Base-by-base conservation (phyloP, 1,139 yeast species). In the Protomyces inundatus region DNA sequence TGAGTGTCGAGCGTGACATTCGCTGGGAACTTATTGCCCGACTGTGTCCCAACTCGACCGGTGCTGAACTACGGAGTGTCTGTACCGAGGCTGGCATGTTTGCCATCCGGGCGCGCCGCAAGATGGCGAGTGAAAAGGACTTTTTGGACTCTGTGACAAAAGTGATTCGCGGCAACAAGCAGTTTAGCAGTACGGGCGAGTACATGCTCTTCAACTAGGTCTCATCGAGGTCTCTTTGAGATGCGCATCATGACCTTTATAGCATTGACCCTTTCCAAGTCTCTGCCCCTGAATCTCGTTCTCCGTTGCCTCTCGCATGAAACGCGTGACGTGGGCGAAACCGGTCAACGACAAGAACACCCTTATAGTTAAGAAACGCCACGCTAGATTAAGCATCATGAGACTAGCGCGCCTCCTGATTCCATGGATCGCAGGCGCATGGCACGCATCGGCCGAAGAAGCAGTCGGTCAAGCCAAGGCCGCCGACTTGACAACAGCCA, bases 41-140 rank as follows among this genome's bases (percentile, higher is more conserved):
- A 74, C 81, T 93, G 73, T 93, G 98, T 79, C 98, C 98, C 68
- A 93, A 93, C 76, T 88, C 96, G 16, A 93, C 98, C 0, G 99
- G 99, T 77, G 99, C 98, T 7, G 98, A 93, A 78, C 82, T 93
- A 72, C 85, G 97, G 74, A 88, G 96, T 10, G 97, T 91, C 34
- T 90, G 98, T 77, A 91, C 97, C 1, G 97, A 91, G 77, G 97
- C 97, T 4, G 99, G 98, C 71, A 93, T 93, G 98, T 93, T 90
- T 81, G 98, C 98, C 61, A 93, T 93, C 67, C 85, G 99, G 73
- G 97, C 98, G 16, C 85, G 98, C 77, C 84, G 98, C 80, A 93
- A 93, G 81, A 97, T 93, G 64, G 98, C 98, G 51, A 87, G 93
- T 60, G 98, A 93, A 76, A 93, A 93, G 81, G 98, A 93, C 77